phyloP scores from a whole-genome alignment of 2,329 filamentous ascomycete genomes.

The Beauveria caledonica region DNA sequence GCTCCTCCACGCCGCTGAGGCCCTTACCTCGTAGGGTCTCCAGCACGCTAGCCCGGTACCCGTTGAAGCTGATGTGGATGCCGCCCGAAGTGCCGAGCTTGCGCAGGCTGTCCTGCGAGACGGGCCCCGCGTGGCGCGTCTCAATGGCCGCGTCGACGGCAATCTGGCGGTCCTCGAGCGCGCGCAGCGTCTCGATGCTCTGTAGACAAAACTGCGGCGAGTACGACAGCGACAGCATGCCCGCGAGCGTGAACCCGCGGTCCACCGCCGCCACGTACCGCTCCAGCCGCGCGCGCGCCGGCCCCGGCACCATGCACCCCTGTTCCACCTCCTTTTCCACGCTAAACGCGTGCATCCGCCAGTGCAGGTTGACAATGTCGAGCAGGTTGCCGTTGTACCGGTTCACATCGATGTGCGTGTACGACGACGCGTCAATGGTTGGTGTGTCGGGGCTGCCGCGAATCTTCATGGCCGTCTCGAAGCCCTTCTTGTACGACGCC shows the following conservation, averaged over 20 bases:
- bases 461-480: conserved; percentile 54
- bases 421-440: conserved; percentile 31
- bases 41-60: conserved; percentile 67
- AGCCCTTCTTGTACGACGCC: conserved; percentile 63
- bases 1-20: conserved; percentile 55
- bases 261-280: conserved; percentile 42
- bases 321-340: conserved; percentile 53
- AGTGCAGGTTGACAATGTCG: conserved; percentile 78
- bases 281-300: conserved; percentile 37
- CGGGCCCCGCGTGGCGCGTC: conserved; percentile 55
- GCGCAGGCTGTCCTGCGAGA: conserved; percentile 58
- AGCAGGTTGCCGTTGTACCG: conserved; percentile 78
- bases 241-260: conserved; percentile 35
- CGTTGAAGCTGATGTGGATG: conserved; percentile 58
- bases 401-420: conserved; percentile 53
- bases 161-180: conserved; percentile 48
- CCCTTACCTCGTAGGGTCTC: conserved; percentile 57
- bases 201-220: conserved; percentile 49
- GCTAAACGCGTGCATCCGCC: conserved; percentile 66
- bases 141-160: conserved; percentile 31
- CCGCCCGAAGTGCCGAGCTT: conserved; percentile 59
- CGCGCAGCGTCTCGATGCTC: conserved; percentile 46
- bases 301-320: conserved; percentile 41
- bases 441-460: conserved; percentile 19
- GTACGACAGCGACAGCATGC: conserved; percentile 50